phyloP scores from a whole-genome alignment of 495 filamentous ascomycete species.

The Neurospora hispaniola region DNA sequence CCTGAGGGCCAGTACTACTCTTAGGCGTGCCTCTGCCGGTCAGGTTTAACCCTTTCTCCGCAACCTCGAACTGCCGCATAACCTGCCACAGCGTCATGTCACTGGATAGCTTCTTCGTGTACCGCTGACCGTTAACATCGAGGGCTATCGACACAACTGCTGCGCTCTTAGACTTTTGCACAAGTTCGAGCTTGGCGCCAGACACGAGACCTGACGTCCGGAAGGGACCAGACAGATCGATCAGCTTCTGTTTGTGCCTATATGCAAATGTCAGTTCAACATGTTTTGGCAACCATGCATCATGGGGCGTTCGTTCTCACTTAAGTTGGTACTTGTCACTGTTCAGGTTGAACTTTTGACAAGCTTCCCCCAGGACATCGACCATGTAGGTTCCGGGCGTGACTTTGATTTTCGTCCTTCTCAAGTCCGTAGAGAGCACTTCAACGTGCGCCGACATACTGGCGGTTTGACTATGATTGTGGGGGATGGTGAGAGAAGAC shows the following conservation, averaged over 20 bases:
- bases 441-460: slow-evolving; percentile 83
- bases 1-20: slow-evolving; percentile 37
- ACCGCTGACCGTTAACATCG: slow-evolving; percentile 62
- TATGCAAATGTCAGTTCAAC: background rate
- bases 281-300: background rate
- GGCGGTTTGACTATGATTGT: background rate
- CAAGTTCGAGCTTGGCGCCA: slow-evolving; percentile 86
- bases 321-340: slow-evolving; percentile 72
- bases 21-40: slow-evolving; percentile 66
- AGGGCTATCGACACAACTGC: slow-evolving; percentile 77
- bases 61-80: slow-evolving; percentile 76
- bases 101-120: slow-evolving; percentile 74
- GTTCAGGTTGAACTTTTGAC: slow-evolving; percentile 61
- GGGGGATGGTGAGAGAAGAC: background rate
- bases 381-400: slow-evolving; percentile 66
- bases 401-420: slow-evolving; percentile 70
- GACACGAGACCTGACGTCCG: slow-evolving; percentile 77
- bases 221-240: slow-evolving; percentile 75
- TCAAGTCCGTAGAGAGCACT: slow-evolving; percentile 67
- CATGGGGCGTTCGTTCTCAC: slow-evolving; percentile 33
- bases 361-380: slow-evolving; percentile 80
- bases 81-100: slow-evolving; percentile 79
- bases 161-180: slow-evolving; percentile 71
- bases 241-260: slow-evolving; percentile 68
- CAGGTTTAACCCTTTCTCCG: slow-evolving; percentile 55